phyloP scores from a whole-genome alignment of 306 rosid species.

The Inga laurina region DNA sequence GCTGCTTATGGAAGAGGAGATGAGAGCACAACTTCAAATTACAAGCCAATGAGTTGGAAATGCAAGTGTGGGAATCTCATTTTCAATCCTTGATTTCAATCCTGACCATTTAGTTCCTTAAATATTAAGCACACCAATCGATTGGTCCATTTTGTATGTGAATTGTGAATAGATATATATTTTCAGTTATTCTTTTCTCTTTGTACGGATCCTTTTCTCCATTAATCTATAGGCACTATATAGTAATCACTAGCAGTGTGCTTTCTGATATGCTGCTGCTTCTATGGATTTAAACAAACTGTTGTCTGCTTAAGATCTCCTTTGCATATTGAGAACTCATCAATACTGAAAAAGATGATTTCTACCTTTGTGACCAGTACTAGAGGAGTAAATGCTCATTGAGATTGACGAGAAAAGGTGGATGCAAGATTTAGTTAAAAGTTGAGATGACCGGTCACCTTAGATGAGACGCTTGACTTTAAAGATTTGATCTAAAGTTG shows the following conservation, averaged over 20 bases:
- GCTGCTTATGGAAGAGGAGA: constrained; percentile 59
- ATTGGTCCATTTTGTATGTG: constrained; percentile 42
- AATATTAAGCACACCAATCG: not conserved
- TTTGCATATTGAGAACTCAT: not conserved
- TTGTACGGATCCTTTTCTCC: not conserved
- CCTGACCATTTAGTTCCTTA: not conserved
- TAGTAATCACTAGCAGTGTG: not conserved
- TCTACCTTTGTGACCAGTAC: not conserved
- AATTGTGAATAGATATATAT: constrained; percentile 4
- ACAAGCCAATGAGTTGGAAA: constrained; percentile 97
- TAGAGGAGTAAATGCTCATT: not conserved
- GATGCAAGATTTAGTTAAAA: not conserved
- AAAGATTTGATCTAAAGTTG: not conserved
- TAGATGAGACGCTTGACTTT: not conserved
- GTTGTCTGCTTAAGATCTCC: not conserved
- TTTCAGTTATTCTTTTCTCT: constrained; percentile 5
- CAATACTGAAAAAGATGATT: not conserved
- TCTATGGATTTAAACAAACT: not conserved
- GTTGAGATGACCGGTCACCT: not conserved
- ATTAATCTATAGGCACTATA: not conserved
- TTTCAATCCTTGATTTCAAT: constrained; percentile 69
- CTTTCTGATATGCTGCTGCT: not conserved
- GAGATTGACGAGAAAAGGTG: not conserved
- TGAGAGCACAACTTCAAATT: constrained; percentile 54
- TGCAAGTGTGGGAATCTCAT: constrained; percentile 89